Evolutionary conservation across 768 basidiomycete genomes (phyloP).

Genomic region (Boletus rubescentipes): DNA sequence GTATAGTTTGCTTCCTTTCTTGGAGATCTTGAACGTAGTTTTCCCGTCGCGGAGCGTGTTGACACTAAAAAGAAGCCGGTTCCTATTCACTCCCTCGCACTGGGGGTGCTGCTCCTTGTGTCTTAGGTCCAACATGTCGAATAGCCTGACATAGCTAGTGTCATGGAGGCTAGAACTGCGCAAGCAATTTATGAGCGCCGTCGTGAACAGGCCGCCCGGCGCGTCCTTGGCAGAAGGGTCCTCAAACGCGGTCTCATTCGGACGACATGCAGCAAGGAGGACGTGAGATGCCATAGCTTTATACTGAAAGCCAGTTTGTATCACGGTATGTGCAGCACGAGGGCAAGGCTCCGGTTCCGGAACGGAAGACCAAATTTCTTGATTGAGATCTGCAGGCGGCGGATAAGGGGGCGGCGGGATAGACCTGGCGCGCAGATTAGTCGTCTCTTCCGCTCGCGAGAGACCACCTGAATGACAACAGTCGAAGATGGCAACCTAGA

Average conservation of each 20-base stretch:
- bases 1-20: background rate
- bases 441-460: background rate
- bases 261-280: slow-evolving; percentile 22
- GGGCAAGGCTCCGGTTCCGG: background rate
- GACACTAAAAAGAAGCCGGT: slow-evolving; percentile 19
- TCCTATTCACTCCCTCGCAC: slow-evolving; percentile 18
- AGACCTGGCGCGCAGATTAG: slow-evolving; percentile 1
- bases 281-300: slow-evolving; percentile 21
- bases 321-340: slow-evolving; percentile 9
- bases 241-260: slow-evolving; percentile 14
- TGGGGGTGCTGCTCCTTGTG: slow-evolving; percentile 13
- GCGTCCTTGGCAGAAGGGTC: slow-evolving; percentile 2
- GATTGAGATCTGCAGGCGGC: slow-evolving; percentile 13
- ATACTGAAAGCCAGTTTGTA: slow-evolving; percentile 11
- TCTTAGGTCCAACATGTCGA: slow-evolving; percentile 13
- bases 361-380: slow-evolving; percentile 5
- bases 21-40: slow-evolving; percentile 17
- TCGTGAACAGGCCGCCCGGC: slow-evolving; percentile 20
- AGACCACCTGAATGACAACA: slow-evolving; percentile 24
- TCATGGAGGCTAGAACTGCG: slow-evolving; percentile 5
- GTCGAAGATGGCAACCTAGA: slow-evolving; percentile 18
- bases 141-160: slow-evolving; percentile 14
- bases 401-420: slow-evolving; percentile 12
- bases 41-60: slow-evolving; percentile 12
- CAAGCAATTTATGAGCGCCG: slow-evolving; percentile 17